Evolutionary conservation across 2,329 filamentous ascomycete genomes (phyloP).

Genomic region (Venturia nashicola): DNA sequence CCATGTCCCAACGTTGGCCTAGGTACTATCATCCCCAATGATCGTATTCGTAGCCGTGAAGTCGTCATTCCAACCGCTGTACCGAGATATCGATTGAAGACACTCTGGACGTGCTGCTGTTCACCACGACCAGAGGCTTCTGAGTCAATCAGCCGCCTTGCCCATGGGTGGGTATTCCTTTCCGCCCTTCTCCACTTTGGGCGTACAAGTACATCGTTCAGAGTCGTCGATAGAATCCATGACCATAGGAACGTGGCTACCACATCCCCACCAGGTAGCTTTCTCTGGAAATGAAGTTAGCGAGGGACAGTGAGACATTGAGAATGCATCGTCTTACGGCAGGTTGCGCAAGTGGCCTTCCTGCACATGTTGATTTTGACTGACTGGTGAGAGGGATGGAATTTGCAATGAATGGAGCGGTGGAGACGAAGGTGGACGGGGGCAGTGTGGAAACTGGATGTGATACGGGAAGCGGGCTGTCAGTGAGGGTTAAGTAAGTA

Average conservation of each 20-base stretch:
- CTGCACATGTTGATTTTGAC: conserved; percentile 44
- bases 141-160: conserved; percentile 25
- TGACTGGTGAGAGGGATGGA: not conserved
- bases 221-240: conserved; percentile 46
- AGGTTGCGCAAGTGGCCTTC: conserved; percentile 48
- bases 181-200: conserved; percentile 48
- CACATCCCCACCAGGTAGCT: conserved; percentile 54
- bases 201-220: conserved; percentile 54
- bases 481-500: not conserved
- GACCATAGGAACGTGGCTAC: conserved; percentile 46
- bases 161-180: conserved; percentile 52
- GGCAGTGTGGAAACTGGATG: not conserved
- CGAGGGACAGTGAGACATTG: not conserved
- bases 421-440: not conserved
- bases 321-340: conserved; percentile 38
- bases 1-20: not conserved
- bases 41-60: not conserved
- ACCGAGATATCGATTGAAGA: not conserved
- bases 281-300: conserved; percentile 35
- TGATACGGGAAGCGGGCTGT: not conserved
- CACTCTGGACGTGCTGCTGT: not conserved
- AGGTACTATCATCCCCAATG: not conserved
- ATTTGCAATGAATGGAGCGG: not conserved
- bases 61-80: not conserved
- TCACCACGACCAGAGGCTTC: conserved; percentile 8